Evolutionary conservation across 1,139 yeast genomes (phyloP).

Genomic region (Trichomonascaceae sp.): DNA sequence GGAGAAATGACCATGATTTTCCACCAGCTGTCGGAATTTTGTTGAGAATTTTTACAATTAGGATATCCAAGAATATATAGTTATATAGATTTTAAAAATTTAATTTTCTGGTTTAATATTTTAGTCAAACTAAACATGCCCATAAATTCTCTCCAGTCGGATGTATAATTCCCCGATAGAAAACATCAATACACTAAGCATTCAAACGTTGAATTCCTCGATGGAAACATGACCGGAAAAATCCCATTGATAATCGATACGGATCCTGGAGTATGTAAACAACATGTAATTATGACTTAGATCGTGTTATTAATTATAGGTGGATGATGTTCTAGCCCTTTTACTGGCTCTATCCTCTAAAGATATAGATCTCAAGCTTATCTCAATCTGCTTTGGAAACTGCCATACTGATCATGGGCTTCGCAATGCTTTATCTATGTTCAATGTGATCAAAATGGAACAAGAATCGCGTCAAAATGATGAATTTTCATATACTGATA

Average conservation of each 20-base stretch:
- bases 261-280: conserved; percentile 35
- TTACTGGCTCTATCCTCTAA: conserved; percentile 33
- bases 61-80: no score
- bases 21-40: no score
- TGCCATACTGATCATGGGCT: conserved; percentile 33
- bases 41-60: not conserved
- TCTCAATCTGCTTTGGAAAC: conserved; percentile 39
- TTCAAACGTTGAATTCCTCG: not conserved
- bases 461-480: conserved; percentile 23
- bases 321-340: conserved; percentile 38
- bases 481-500: conserved; percentile 22
- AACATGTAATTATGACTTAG: not conserved
- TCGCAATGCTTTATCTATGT: conserved; percentile 33
- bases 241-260: conserved; percentile 32
- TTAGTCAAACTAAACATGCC: not conserved
- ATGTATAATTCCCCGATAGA: not conserved
- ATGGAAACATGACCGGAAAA: not conserved
- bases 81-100: no score
- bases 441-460: conserved; percentile 32
- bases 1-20: no score
- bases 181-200: not conserved
- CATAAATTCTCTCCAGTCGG: not conserved
- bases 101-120: not conserved
- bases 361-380: conserved; percentile 30
- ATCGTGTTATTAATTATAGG: conserved; percentile 13